Evolutionary conservation across 1,284 basidiomycete species (phyloP).

Genomic region (Veloboletus limbatus): DNA sequence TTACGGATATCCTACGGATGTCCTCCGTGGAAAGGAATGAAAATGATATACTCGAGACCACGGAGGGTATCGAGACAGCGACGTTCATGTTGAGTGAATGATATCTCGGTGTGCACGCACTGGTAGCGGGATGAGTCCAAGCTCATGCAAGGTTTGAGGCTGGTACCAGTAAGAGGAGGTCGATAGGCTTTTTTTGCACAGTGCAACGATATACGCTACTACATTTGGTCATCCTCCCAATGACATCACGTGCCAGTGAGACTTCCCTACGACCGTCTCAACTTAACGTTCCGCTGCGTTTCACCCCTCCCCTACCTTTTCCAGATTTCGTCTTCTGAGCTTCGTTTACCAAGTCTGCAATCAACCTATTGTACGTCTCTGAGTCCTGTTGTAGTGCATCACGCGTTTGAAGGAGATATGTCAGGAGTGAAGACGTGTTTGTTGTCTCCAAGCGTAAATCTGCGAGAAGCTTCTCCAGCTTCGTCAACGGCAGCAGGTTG

Average conservation of each 20-base stretch:
- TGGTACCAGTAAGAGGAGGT: no score
- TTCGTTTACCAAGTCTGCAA: conserved; percentile 78
- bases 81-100: conserved; percentile 74
- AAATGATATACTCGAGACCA: conserved; percentile 87
- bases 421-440: conserved; percentile 69
- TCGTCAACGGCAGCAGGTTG: conserved; percentile 63
- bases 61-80: conserved; percentile 82
- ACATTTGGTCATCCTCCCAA: no score
- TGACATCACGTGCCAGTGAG: conserved; percentile 26
- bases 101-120: no score
- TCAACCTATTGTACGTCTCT: conserved; percentile 79
- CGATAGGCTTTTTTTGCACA: conserved; percentile 20
- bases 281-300: conserved; percentile 48
- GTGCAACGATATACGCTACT: no score
- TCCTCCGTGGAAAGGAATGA: conserved; percentile 94
- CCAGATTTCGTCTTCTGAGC: conserved; percentile 75
- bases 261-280: conserved; percentile 6
- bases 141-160: no score
- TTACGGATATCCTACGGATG: conserved; percentile 91
- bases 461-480: conserved; percentile 62
- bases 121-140: no score
- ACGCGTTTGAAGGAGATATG: conserved; percentile 77
- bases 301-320: conserved; percentile 46
- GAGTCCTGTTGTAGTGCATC: conserved; percentile 86
- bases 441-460: conserved; percentile 70